Evolutionary conservation across 768 basidiomycete genomes (phyloP), one percentile per base, ranked within the genome.

Genomic region (Trametes coccinea): DNA sequence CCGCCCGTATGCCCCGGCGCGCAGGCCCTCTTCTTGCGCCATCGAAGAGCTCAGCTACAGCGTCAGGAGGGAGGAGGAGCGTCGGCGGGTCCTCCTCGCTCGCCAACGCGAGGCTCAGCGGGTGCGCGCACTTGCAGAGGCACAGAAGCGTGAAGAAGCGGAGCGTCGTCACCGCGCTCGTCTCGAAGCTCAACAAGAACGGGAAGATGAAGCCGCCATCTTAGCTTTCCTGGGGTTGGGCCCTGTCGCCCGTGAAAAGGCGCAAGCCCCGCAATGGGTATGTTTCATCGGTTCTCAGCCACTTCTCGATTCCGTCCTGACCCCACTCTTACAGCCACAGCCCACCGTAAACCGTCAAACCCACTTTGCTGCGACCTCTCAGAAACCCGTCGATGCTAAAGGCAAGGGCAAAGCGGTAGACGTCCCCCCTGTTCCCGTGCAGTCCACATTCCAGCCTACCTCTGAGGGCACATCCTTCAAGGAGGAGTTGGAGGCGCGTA

Each of bases 331-430:
- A 4, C 57, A 59, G 57, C 13, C 41, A 13, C 41, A n/a, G 4
- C 17, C 13, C n/a, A 4, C 48, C 48, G 14, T 49, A 31, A 11
- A 29, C 7, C 30, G 30, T 22, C 17, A 31, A 8, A n/a, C 2
- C 31, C 34, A 62, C 29, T 40, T 52, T 17, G 6, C 11, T 58
- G 14, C 51, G 6, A 8, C n/a, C 8, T 8, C 44, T 13, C 5
- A 46, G 5, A 11, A 29, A 13, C 55, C 70, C 5, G 54, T 54
- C 6, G 66, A 59, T 14, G 44, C 39, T 46, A 64, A 66, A 54
- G 69, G 63, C 45, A 69, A 69, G 61, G 69, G 69, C 16, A 71
- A 67, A 52, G 67, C 66, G 7, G 46, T 60, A 41, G 55, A 68
- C 45, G n/a, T 63, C 60, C 37, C 14, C 7, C 9, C 30, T 59